Conservation (phyloP, 2,329 filamentous ascomycete species). For the Botrytis hyacinthi region DNA sequence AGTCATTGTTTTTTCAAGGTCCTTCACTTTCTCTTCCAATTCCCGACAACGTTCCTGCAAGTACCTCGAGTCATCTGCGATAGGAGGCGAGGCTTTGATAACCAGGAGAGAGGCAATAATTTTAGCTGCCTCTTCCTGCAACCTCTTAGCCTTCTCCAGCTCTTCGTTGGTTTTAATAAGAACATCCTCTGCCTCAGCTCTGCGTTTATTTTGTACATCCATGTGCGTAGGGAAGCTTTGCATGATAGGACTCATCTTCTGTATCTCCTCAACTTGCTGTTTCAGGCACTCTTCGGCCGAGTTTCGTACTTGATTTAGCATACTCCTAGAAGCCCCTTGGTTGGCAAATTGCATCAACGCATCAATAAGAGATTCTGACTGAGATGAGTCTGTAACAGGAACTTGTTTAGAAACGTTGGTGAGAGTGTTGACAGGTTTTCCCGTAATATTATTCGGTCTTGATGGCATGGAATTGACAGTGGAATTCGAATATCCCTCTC, state of each 20-base stretch:
- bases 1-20: background rate
- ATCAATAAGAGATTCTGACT: background rate
- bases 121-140: background rate
- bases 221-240: background rate
- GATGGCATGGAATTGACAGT: background rate
- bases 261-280: background rate
- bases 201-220: background rate
- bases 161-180: background rate
- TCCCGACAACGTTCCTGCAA: background rate
- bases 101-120: background rate
- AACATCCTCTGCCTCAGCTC: background rate
- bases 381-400: background rate
- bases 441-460: background rate
- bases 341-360: slow-evolving; percentile 1
- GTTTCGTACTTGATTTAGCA: background rate
- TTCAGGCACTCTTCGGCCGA: background rate
- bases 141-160: background rate
- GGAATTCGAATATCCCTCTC: background rate
- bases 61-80: background rate
- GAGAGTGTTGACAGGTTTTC: background rate
- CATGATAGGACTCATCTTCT: background rate
- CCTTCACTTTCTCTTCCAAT: background rate
- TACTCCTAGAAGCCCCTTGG: background rate
- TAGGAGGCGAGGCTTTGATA: background rate
- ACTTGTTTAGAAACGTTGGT: background rate